Conservation (phyloP, 2,329 filamentous ascomycete species). For the Herpotrichia juniperi region DNA sequence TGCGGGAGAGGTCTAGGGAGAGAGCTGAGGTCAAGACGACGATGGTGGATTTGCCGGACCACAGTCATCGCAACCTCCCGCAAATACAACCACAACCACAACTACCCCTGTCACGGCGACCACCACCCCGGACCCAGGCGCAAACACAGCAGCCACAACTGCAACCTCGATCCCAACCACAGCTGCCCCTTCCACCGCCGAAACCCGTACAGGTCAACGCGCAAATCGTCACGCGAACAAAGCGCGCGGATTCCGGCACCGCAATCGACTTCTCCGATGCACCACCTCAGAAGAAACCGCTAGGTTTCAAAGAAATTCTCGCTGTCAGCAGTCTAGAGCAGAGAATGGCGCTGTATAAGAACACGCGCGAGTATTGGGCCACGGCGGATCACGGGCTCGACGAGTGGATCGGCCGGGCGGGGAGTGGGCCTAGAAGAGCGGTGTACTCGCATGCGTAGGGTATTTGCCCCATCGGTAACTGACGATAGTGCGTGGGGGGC, state of each 20-base stretch:
- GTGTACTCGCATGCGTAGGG: not conserved
- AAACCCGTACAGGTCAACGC: not conserved
- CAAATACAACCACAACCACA: not conserved
- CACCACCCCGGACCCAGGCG: not conserved
- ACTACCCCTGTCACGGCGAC: not conserved
- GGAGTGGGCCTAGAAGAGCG: not conserved
- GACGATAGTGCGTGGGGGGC: too few species aligned
- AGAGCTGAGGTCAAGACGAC: not conserved
- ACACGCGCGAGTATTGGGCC: slow-evolving; percentile 43
- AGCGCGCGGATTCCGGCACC: slow-evolving; percentile 39
- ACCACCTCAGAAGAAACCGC: slow-evolving; percentile 24
- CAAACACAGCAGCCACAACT: not conserved
- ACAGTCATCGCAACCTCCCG: not conserved
- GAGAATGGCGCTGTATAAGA: slow-evolving; percentile 39
- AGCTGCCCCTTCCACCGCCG: not conserved
- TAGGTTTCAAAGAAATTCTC: slow-evolving; percentile 39
- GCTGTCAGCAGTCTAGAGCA: slow-evolving; percentile 29
- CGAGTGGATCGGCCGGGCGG: slow-evolving; percentile 32
- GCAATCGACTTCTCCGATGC: slow-evolving; percentile 33
- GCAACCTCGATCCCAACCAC: not conserved
- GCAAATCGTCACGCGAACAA: slow-evolving; percentile 16
- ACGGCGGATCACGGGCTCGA: slow-evolving; percentile 38
- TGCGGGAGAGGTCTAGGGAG: not conserved
- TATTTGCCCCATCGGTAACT: too few species aligned
- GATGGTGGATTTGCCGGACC: not conserved